Evolutionary conservation across 1,139 yeast species (phyloP), one percentile per base, ranked within the genome.

Genomic region (Magnusiomyces tetraspermus): DNA sequence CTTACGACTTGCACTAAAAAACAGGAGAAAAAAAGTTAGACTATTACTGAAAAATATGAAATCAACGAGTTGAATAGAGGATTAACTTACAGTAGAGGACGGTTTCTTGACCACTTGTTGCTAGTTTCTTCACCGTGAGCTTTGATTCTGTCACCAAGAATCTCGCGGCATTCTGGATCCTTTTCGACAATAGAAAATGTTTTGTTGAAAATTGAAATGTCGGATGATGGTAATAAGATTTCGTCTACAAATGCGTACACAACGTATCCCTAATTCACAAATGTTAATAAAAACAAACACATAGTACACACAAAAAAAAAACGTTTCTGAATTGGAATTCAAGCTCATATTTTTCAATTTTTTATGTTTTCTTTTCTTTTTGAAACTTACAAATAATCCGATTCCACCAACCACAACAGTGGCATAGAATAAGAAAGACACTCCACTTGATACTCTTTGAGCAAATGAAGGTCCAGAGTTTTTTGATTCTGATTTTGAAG

Each of bases 221-320:
- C 97, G 26, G 96, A 95, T 0, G 95, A 83, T 8, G 97, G 96
- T 53, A 90, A 77, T 59, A 88, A 79, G 43, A 89, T 71, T 65
- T 89, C 97, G 2, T 85, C 76, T 19, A 85, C 77, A 38, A 89
- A 79, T 58, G 87, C 75, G 67, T 87, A 89, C 2, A 87, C 73
- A 36, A 89, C 95, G 30, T 88, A 73, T 1, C 85, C 73, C 49
- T 46, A 24, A n/a, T n/a, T n/a, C n/a, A n/a, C n/a, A n/a, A n/a
- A n/a, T n/a, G n/a, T n/a, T n/a, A n/a, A n/a, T n/a, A 36, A 10
- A 36, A 11, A 36, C 10, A 36, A 36, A 36, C n/a, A n/a, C n/a
- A n/a, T n/a, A n/a, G n/a, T n/a, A n/a, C n/a, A n/a, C n/a, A n/a
- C n/a, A n/a, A n/a, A n/a, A n/a, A n/a, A n/a, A n/a, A n/a, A n/a